Base-by-base conservation (phyloP, 495 filamentous ascomycete species). In the Daldinia decipiens region DNA sequence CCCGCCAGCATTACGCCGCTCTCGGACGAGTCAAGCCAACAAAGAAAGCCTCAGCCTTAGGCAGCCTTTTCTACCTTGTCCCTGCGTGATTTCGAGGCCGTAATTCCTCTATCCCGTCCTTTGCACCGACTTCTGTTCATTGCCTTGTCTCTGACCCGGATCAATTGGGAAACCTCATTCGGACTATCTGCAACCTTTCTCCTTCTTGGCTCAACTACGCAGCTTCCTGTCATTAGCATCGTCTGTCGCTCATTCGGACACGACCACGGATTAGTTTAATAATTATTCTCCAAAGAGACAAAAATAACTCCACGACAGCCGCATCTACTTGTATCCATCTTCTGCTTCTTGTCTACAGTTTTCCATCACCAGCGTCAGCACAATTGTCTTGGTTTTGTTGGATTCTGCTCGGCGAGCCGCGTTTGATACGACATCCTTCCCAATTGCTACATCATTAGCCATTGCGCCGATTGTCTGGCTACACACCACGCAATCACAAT, bases 121-220 rank as follows among this genome's bases (percentile, higher is more conserved):
- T 65, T 64, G 68, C 61, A 53, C 43, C 52, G 45, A 68, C 43
- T 62, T 59, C 38, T 15, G 40, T 72, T 62, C 45, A 55, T 59
- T 55, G 50, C 58, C 15, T 54, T 61, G 24, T 62, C 60, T 73
- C 12, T 13, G 34, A 63, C 54, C 52, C 59, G 40, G 34, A 50
- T 60, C 51, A 31, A 61, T 56, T 75, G 56, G 70, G 68, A 59
- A 63, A 69, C 64, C 64, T 67, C 39, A 29, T 59, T 34, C 34
- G 12, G 32, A 29, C 31, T 9, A 57, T 38, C 57, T 51, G 62
- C 63, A 65, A 71, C 78, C 70, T 67, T 73, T 74, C 71, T 76
- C 70, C 76, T 81, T 76, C 71, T 79, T 78, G 73, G 68, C 67
- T 70, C 67, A 76, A 72, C 59, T 71, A 72, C 66, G 54, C 67